Evolutionary conservation across 768 basidiomycete genomes (phyloP).

Genomic region (Mycena alexandri): DNA sequence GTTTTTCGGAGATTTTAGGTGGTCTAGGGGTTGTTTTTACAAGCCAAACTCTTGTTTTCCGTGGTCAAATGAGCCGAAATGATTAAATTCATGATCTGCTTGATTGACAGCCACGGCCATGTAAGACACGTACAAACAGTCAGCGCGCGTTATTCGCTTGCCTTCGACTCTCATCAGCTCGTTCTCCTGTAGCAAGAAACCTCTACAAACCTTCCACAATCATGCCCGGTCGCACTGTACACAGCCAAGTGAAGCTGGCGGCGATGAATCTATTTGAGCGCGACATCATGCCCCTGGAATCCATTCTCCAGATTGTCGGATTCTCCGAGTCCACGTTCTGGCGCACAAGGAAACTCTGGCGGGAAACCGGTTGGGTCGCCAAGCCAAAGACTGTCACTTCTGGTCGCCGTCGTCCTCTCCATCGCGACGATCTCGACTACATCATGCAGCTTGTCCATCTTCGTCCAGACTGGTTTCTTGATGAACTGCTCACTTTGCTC

Average conservation of each 20-base stretch:
- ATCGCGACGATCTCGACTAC: conserved; percentile 41
- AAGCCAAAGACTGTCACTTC: not conserved
- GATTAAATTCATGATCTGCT: not conserved
- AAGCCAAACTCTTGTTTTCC: too few relatives aligned
- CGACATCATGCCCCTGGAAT: conserved; percentile 2
- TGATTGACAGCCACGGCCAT: too few relatives aligned
- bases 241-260: conserved; percentile 18
- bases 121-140: too few relatives aligned
- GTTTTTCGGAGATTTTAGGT: not conserved
- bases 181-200: too few relatives aligned
- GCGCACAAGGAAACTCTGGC: conserved; percentile 12
- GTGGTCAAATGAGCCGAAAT: not conserved
- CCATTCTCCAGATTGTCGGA: conserved; percentile 15
- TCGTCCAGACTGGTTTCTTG: conserved; percentile 49
- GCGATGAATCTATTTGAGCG: conserved; percentile 18
- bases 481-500: conserved; percentile 46
- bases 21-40: not conserved
- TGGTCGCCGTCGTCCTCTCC: conserved; percentile 21
- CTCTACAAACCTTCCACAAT: too few relatives aligned
- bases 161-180: too few relatives aligned
- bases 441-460: conserved; percentile 38
- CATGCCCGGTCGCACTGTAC: too few relatives aligned
- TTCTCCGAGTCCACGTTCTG: conserved; percentile 25
- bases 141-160: too few relatives aligned
- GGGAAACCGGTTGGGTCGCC: conserved; percentile 5